Evolutionary conservation across 1,139 yeast genomes (phyloP).

Genomic region (Sporopachydermia cereana): DNA sequence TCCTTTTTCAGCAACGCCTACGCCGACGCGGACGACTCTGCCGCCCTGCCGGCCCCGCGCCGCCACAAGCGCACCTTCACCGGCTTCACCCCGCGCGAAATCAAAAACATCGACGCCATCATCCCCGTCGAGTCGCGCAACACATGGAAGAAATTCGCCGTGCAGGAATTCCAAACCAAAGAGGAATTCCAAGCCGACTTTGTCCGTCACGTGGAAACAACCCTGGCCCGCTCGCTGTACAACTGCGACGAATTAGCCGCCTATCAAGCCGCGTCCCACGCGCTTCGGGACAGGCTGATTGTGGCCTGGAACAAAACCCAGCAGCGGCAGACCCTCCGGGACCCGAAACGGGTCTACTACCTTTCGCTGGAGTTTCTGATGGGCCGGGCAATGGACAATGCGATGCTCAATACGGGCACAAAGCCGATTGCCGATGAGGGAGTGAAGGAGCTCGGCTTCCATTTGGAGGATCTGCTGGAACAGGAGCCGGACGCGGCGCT

Average conservation of each 20-base stretch:
- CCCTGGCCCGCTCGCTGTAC: conserved; percentile 79
- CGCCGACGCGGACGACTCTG: conserved; percentile 1
- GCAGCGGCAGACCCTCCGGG: conserved; percentile 74
- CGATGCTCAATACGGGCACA: conserved; percentile 64
- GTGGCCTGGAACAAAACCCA: conserved; percentile 92
- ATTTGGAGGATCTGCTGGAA: conserved; percentile 72
- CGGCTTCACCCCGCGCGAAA: conserved; percentile 86
- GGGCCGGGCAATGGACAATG: conserved; percentile 95
- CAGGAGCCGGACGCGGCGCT: conserved; percentile 91
- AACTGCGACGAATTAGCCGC: conserved; percentile 91
- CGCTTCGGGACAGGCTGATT: conserved; percentile 70
- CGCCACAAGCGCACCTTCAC: conserved; percentile 61
- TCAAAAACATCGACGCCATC: conserved; percentile 66
- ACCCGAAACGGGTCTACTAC: conserved; percentile 81
- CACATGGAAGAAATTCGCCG: conserved; percentile 60
- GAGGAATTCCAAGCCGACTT: conserved; percentile 62
- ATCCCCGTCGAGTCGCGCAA: conserved; percentile 73
- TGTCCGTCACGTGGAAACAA: conserved; percentile 79
- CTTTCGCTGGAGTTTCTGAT: conserved; percentile 80
- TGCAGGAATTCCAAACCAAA: conserved; percentile 36
- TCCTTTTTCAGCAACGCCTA: neutral
- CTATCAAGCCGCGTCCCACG: conserved; percentile 74
- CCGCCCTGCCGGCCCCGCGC: conserved; percentile 13
- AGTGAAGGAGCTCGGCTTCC: conserved; percentile 70
- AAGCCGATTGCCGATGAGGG: conserved; percentile 44